These are phyloP conservation scores for Solanum chacoense DNA, from an alignment of 305 asterid genomes.

Conservation along the genomic window DNA sequence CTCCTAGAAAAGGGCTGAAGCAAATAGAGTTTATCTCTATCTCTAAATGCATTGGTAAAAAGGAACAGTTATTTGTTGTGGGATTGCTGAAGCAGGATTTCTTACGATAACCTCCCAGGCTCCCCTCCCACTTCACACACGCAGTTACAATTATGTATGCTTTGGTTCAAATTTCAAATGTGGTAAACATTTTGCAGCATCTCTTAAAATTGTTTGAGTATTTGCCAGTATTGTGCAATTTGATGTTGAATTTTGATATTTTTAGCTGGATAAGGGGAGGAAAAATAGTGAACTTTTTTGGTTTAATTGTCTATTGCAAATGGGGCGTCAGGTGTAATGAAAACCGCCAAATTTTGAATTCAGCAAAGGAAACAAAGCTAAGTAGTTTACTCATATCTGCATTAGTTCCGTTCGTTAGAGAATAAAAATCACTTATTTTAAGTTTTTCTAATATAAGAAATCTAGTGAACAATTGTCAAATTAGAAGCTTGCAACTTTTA, in stretches of 20 bases:
- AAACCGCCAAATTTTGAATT: background rate
- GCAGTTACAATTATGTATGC: background rate
- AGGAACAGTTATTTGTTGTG: background rate
- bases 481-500: background rate
- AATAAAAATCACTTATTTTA: background rate
- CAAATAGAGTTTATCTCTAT: background rate
- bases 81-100: background rate
- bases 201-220: background rate
- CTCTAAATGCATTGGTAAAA: background rate
- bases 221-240: background rate
- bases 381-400: background rate
- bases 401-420: background rate
- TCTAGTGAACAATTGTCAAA: background rate
- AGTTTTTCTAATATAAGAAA: background rate
- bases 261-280: background rate
- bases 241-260: background rate
- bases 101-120: background rate
- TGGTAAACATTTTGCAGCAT: background rate
- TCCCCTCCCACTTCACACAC: background rate
- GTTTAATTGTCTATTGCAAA: background rate
- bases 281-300: background rate
- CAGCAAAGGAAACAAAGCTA: background rate
- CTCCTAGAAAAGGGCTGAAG: background rate
- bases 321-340: background rate
- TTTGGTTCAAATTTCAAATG: background rate